Evolutionary conservation across 805 yeast species (phyloP).

Genomic region (Metschnikowia proteae): DNA sequence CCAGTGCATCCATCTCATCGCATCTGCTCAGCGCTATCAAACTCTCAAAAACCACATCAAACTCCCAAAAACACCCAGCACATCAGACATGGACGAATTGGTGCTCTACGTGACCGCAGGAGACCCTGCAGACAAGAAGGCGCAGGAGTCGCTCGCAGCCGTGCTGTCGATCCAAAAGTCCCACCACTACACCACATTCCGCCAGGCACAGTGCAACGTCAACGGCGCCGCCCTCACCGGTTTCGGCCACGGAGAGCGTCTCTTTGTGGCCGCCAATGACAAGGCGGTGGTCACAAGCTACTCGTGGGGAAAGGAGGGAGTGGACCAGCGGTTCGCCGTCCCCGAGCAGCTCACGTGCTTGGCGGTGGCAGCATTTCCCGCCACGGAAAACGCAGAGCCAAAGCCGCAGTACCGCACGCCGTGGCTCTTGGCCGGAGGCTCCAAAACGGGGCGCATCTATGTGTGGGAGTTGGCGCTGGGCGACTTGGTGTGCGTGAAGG

Average conservation of each 20-base stretch:
- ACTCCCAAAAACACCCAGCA: background rate
- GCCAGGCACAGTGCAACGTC: slow-evolving; percentile 47
- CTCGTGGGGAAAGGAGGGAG: slow-evolving; percentile 63
- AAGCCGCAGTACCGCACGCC: slow-evolving; percentile 47
- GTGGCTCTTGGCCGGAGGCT: slow-evolving; percentile 70
- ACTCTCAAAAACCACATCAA: background rate
- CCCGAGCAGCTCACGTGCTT: slow-evolving; percentile 74
- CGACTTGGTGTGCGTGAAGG: slow-evolving; percentile 61
- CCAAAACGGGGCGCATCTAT: slow-evolving; percentile 70
- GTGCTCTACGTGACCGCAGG: slow-evolving; percentile 47
- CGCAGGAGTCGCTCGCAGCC: slow-evolving; percentile 40
- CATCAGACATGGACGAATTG: slow-evolving; percentile 44
- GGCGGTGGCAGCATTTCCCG: slow-evolving; percentile 38
- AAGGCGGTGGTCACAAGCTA: slow-evolving; percentile 77
- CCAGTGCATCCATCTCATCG: slow-evolving; percentile 1
- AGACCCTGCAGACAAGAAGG: slow-evolving; percentile 40
- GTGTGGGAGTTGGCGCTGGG: slow-evolving; percentile 88
- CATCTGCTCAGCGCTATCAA: background rate
- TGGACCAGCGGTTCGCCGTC: slow-evolving; percentile 75
- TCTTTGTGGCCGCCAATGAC: slow-evolving; percentile 62
- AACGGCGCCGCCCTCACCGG: slow-evolving; percentile 49
- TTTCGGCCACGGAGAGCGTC: slow-evolving; percentile 44
- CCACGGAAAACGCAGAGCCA: slow-evolving; percentile 16
- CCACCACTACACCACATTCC: slow-evolving; percentile 46
- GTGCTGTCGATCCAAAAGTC: slow-evolving; percentile 46